Percentiles rank a stretch among this genome's conserved stretches.
Evolutionary conservation across 805 yeast genomes (phyloP).

Genomic region (Teunomyces atbi): DNA sequence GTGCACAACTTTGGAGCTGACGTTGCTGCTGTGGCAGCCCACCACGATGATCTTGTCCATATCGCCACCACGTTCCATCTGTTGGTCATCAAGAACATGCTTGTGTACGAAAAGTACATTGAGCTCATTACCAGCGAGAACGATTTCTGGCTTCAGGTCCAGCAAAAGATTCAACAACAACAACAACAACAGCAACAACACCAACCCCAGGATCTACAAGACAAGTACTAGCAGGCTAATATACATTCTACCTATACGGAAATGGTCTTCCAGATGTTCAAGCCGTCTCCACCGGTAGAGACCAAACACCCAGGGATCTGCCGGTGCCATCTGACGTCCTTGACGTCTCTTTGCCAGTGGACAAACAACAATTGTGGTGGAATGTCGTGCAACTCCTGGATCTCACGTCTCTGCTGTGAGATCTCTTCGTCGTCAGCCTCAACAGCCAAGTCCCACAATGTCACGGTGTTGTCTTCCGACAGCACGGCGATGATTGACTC

Average conservation of each 20-base stretch:
- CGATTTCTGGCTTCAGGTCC: constrained; percentile 25
- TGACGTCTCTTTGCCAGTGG: constrained; percentile 97
- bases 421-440: constrained; percentile 99
- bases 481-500: constrained; percentile 95
- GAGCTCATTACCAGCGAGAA: constrained; percentile 22
- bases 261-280: constrained; percentile 94
- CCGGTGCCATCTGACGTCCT: constrained; percentile 96
- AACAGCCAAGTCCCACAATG: constrained; percentile 96
- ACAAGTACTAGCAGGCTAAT: neutral
- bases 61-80: constrained; percentile 19
- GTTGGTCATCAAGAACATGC: constrained; percentile 27
- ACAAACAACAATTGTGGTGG: constrained; percentile 96
- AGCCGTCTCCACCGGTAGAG: constrained; percentile 93
- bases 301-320: constrained; percentile 96
- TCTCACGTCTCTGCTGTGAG: constrained; percentile 75
- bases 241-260: constrained; percentile 55
- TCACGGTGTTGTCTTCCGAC: constrained; percentile 94
- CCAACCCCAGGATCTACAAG: neutral
- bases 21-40: constrained; percentile 4
- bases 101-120: constrained; percentile 28
- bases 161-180: constrained; percentile 8
- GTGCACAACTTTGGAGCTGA: constrained; percentile 15
- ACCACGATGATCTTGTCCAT: constrained; percentile 11
- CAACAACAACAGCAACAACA: neutral
- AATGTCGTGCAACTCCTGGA: constrained; percentile 77